phyloP scores from a whole-genome alignment of 352 stramenopile species.

The Phytophthora foliorum region DNA sequence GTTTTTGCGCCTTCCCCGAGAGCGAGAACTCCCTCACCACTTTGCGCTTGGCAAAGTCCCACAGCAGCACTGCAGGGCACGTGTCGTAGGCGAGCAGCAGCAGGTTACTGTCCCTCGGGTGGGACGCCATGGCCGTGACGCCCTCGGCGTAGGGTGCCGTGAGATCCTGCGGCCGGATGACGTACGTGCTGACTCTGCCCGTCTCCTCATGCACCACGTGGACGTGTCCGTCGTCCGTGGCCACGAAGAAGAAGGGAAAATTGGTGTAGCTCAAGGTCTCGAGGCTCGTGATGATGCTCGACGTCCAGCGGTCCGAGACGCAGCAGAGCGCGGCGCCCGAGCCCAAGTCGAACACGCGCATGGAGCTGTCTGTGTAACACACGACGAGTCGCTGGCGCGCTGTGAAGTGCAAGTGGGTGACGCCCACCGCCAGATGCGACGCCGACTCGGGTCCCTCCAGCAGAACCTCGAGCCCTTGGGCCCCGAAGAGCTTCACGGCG shows the following conservation, averaged over 20 bases:
- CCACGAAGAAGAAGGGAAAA: conserved; percentile 79
- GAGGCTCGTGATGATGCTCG: conserved; percentile 66
- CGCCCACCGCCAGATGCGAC: conserved; percentile 49
- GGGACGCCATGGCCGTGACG: conserved; percentile 61
- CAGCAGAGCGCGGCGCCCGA: conserved; percentile 32
- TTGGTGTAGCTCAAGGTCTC: conserved; percentile 70
- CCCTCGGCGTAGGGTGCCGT: conserved; percentile 28
- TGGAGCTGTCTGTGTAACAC: conserved; percentile 71
- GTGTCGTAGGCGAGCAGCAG: conserved; percentile 73
- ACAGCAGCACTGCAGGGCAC: conserved; percentile 58
- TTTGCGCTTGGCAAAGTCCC: conserved; percentile 78
- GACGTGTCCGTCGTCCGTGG: conserved; percentile 73
- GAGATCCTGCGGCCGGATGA: conserved; percentile 60
- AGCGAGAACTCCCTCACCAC: conserved; percentile 55
- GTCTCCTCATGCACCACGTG: conserved; percentile 85
- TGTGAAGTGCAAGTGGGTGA: conserved; percentile 72
- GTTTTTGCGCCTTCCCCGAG: conserved; percentile 34
- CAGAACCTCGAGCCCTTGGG: conserved; percentile 68
- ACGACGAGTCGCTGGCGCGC: conserved; percentile 71
- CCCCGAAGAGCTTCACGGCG: conserved; percentile 74
- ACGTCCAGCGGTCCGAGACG: conserved; percentile 65
- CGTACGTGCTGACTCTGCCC: conserved; percentile 71
- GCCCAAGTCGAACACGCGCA: conserved; percentile 70
- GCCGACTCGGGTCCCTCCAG: conserved; percentile 48
- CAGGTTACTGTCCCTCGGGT: conserved; percentile 72